Base-by-base conservation (phyloP, 768 basidiomycete genomes). In the Boletus patriciae region DNA sequence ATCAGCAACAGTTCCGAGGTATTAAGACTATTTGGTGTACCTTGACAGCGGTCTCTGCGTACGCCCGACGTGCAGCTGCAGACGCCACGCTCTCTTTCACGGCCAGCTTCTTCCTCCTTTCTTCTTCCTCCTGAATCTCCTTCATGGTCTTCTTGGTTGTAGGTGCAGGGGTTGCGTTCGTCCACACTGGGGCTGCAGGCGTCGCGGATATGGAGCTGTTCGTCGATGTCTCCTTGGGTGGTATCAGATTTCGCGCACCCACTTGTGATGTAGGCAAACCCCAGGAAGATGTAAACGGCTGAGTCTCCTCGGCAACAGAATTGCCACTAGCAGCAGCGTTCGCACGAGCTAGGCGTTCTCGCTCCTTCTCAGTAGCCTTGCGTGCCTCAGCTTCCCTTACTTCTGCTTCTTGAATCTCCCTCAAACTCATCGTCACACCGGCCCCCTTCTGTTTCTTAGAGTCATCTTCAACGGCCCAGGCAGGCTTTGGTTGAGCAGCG, bases 101-200 rank as follows among this genome's bases (percentile, higher is more conserved):
- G 1, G 78, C 78, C 29, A 74, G 64, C 72, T 86, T 90, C 78
- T 93, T 94, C 59, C 88, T 82, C 60, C 77, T 83, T 73, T 96
- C 93, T 68, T 99, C 97, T 65, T 99, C 97, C 73, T 98, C 96
- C 68, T 96, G 92, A 40, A 99, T 99, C 77, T 99, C 94, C 77
- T 96, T 98, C 87, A 99, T 88, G 2, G 92, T 91, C 80, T 94
- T 97, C 79, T 93, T 95, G 8, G 80, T 69, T 3, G 77, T 69
- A 11, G 76, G 75, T 8, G 80, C 71, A 66, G 85, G 86, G 25
- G 73, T 74, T 16, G 81, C 74, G 63, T 80, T 84, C 11, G 86
- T 88, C 92, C 94, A 96, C 19, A 91, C 92, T 16, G 84, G 81
- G 11, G 67, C 50, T 21, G 72, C 50, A 15, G 73, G 60, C 31